Evolutionary conservation across 2,329 filamentous ascomycete genomes (phyloP).

Genomic region (Fusarium abutilonis): DNA sequence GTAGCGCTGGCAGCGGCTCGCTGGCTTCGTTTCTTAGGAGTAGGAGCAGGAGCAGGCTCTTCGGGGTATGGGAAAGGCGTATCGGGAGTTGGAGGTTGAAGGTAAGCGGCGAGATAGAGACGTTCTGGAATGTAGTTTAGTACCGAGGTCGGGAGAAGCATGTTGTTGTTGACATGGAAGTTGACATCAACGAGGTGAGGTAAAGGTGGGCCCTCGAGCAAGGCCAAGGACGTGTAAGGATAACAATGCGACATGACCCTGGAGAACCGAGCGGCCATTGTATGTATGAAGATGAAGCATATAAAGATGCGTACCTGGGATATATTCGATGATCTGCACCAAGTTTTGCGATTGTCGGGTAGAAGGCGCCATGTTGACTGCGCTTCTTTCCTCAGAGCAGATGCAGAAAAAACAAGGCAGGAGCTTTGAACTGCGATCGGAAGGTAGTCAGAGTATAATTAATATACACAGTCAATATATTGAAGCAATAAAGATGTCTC

Average conservation of each 20-base stretch:
- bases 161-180: slow-evolving; percentile 17
- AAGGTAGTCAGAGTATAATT: slow-evolving; percentile 7
- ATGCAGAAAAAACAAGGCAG: slow-evolving; percentile 12
- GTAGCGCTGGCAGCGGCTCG: slow-evolving; percentile 64
- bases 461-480: slow-evolving; percentile 25
- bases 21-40: slow-evolving; percentile 56
- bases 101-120: slow-evolving; percentile 93
- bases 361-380: slow-evolving; percentile 61
- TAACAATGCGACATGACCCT: slow-evolving; percentile 49
- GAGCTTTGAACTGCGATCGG: slow-evolving; percentile 12
- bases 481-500: slow-evolving; percentile 24
- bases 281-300: slow-evolving; percentile 13
- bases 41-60: slow-evolving; percentile 60
- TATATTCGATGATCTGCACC: slow-evolving; percentile 95
- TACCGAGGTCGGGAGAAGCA: slow-evolving; percentile 31
- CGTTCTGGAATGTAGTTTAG: slow-evolving; percentile 71
- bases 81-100: slow-evolving; percentile 79
- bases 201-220: slow-evolving; percentile 21
- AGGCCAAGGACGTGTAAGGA: slow-evolving; percentile 26
- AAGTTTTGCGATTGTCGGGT: slow-evolving; percentile 66
- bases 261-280: slow-evolving; percentile 22
- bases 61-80: slow-evolving; percentile 90
- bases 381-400: slow-evolving; percentile 27
- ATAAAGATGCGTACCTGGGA: slow-evolving; percentile 74
- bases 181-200: slow-evolving; percentile 21